phyloP scores from a whole-genome alignment of 352 stramenopile genomes.

The Phytophthora litchii region DNA sequence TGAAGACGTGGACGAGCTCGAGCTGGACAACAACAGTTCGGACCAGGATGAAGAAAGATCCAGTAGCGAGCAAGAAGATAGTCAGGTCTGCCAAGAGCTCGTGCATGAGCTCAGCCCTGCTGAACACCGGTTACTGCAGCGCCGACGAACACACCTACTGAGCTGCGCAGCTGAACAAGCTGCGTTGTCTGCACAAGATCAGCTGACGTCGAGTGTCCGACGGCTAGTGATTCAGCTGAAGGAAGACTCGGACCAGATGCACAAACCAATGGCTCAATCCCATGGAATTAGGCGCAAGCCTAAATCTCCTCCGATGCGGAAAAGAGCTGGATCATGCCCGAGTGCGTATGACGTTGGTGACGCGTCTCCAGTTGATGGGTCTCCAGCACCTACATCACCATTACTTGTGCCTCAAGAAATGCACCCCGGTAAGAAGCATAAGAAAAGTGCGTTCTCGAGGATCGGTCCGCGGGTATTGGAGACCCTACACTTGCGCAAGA shows the following conservation, averaged over 20 bases:
- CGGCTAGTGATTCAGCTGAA: conserved; percentile 79
- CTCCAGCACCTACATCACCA: conserved; percentile 13
- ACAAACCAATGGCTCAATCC: conserved; percentile 26
- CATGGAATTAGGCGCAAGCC: conserved; percentile 31
- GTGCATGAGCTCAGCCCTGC: conserved; percentile 23
- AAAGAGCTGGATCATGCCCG: conserved; percentile 75
- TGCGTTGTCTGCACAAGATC: conserved; percentile 49
- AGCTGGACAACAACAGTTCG: conserved; percentile 21
- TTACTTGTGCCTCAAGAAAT: conserved; percentile 16
- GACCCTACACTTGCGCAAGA: conserved; percentile 65
- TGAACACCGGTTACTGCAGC: conserved; percentile 25
- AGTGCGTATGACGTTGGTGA: conserved; percentile 37
- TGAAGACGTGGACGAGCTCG: conserved; percentile 23
- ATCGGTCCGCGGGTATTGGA: conserved; percentile 66
- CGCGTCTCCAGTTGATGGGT: conserved; percentile 14
- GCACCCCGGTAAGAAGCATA: conserved; percentile 36
- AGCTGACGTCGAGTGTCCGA: conserved; percentile 76
- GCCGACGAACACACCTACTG: conserved; percentile 22
- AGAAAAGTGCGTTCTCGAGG: conserved; percentile 64
- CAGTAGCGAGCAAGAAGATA: conserved; percentile 23
- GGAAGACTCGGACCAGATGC: conserved; percentile 58
- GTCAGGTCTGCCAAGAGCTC: conserved; percentile 12
- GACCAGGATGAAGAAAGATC: conserved; percentile 12
- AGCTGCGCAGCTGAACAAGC: conserved; percentile 42
- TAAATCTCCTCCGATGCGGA: conserved; percentile 24